Evolutionary conservation across 2,329 filamentous ascomycete genomes (phyloP).

Genomic region (Pseudogymnoascus sp.): DNA sequence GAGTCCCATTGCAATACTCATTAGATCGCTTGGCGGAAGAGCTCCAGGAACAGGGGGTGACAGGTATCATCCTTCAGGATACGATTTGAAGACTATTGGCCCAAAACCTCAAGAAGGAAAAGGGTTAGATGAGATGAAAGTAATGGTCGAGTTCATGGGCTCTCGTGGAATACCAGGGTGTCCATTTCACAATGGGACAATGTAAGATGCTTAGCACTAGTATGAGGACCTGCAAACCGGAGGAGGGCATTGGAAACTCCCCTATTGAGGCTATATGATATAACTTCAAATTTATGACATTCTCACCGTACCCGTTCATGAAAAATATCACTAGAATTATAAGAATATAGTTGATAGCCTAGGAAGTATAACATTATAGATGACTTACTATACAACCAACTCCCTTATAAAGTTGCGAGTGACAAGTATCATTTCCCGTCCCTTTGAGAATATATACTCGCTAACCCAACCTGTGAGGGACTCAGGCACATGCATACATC

Average conservation of each 20-base stretch:
- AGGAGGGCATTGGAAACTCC: no score
- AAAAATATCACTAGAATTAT: neutral
- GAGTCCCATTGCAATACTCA: slow-evolving; percentile 10
- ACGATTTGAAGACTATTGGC: slow-evolving; percentile 16
- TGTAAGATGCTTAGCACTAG: no score
- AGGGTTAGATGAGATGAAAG: slow-evolving; percentile 12
- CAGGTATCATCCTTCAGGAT: slow-evolving; percentile 14
- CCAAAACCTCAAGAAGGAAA: slow-evolving; percentile 16
- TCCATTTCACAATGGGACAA: neutral
- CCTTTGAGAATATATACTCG: neutral
- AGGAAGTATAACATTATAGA: neutral
- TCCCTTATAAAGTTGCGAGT: neutral
- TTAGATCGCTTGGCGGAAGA: slow-evolving; percentile 14
- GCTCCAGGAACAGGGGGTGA: slow-evolving; percentile 12
- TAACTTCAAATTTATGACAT: neutral
- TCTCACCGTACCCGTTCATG: neutral
- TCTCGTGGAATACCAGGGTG: slow-evolving; percentile 6
- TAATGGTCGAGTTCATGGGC: slow-evolving; percentile 14
- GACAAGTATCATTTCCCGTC: neutral
- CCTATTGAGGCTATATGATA: neutral
- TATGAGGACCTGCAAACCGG: no score
- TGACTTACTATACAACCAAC: neutral
- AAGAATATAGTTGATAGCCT: neutral
- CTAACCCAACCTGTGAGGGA: neutral
- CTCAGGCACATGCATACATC: neutral